Evolutionary conservation across 2,329 filamentous ascomycete species (phyloP).

Genomic region (Aplosporella prunicola): DNA sequence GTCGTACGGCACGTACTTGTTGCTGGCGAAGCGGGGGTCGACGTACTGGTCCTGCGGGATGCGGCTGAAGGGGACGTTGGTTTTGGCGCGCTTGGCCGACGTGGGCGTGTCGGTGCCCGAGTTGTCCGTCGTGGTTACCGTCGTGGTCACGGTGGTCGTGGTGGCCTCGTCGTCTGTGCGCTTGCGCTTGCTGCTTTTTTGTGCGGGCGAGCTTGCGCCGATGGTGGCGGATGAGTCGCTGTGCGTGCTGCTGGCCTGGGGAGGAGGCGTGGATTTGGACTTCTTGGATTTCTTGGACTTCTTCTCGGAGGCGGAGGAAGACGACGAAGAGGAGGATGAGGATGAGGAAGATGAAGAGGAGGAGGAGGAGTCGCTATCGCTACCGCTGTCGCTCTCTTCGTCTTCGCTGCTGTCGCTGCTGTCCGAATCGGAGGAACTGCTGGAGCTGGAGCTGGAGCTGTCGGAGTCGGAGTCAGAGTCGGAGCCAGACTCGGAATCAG

Average conservation of each 20-base stretch:
- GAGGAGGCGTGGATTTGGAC: not conserved
- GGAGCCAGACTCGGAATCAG: too few species aligned
- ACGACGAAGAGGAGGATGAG: not conserved
- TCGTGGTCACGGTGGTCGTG: conserved; percentile 20
- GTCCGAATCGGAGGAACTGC: not conserved
- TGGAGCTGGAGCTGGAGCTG: not conserved
- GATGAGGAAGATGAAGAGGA: conserved; percentile 12
- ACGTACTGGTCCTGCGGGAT: conserved; percentile 61
- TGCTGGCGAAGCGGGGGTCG: conserved; percentile 62
- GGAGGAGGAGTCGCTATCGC: conserved; percentile 12
- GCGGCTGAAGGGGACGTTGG: conserved; percentile 66
- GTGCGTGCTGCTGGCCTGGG: conserved; percentile 18
- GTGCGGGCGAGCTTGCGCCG: conserved; percentile 18
- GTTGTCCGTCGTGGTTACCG: conserved; percentile 15
- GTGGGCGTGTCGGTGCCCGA: conserved; percentile 14
- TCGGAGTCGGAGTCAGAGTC: conserved; percentile 1
- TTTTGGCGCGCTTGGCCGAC: conserved; percentile 33
- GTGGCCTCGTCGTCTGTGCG: conserved; percentile 27
- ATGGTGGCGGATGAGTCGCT: conserved; percentile 38
- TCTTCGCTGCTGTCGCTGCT: conserved; percentile 1
- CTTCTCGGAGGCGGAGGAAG: not conserved
- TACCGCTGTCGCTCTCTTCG: conserved; percentile 5
- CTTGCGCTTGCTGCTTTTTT: conserved; percentile 35
- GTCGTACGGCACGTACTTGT: conserved; percentile 72
- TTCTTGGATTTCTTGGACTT: conserved; percentile 7